A percentile compares a stretch with the other conserved stretches of the same genome.
Evolutionary conservation across 208 protist species (phyloP).

Genomic region (Entamoeba nuttalli): DNA sequence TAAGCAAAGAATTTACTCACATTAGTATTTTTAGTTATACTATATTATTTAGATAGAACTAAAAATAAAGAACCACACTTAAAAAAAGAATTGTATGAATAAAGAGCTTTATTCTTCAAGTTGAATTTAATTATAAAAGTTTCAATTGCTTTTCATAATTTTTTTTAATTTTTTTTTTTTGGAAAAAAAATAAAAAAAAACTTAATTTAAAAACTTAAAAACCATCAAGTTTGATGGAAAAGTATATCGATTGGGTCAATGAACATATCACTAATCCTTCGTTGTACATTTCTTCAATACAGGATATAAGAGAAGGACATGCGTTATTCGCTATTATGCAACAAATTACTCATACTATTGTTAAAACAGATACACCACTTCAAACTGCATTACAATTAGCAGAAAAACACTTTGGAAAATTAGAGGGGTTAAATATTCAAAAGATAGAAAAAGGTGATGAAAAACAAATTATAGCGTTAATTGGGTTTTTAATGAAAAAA

Average conservation of each 20-base stretch:
- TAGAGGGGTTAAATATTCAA: not conserved
- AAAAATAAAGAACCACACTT: too few species aligned
- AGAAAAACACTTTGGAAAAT: not conserved
- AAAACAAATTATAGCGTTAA: not conserved
- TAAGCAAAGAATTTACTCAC: too few species aligned
- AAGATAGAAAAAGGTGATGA: not conserved
- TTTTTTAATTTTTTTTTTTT: too few species aligned
- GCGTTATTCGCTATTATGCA: not conserved
- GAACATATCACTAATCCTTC: not conserved
- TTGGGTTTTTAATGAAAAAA: not conserved
- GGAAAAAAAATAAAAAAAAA: too few species aligned
- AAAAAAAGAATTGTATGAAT: too few species aligned
- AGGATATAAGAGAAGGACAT: not conserved
- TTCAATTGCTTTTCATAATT: too few species aligned
- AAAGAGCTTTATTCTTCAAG: too few species aligned
- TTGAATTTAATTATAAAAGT: too few species aligned
- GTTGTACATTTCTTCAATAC: not conserved
- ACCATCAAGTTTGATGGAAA: not conserved
- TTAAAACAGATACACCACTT: not conserved
- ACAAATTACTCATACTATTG: not conserved
- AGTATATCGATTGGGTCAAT: not conserved
- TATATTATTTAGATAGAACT: too few species aligned
- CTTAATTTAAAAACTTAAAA: too few species aligned
- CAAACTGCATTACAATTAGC: not conserved
- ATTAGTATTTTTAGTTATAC: too few species aligned